Percentiles rank a stretch among this genome's conserved stretches.
These are phyloP conservation scores for Canna indica DNA, from an alignment of 176 grass and related monocot genomes.

Conservation along the genomic window DNA sequence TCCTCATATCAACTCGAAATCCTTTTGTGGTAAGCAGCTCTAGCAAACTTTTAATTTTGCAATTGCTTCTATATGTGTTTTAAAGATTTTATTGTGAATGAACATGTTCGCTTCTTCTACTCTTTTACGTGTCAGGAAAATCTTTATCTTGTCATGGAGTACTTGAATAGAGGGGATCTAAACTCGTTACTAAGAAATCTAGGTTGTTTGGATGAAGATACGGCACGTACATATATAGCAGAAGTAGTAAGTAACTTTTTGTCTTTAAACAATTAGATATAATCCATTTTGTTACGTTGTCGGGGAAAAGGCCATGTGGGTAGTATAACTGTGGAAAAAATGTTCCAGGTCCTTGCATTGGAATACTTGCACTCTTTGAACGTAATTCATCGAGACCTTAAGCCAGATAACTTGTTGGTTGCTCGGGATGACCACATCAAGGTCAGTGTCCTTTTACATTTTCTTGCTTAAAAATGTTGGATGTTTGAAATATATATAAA, in stretches of 20 bases:
- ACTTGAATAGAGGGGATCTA: no score
- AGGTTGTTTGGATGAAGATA: constrained; percentile 84
- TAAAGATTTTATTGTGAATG: constrained; percentile 24
- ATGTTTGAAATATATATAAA: no score
- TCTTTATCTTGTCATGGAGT: no score
- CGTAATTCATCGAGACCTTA: no score
- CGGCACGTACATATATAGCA: constrained; percentile 77
- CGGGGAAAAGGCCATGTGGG: neutral
- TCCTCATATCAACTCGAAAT: constrained; percentile 75
- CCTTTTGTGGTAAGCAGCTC: constrained; percentile 54
- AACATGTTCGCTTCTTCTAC: constrained; percentile 95
- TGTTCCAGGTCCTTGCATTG: constrained; percentile 64
- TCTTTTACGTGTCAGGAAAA: constrained; percentile 99
- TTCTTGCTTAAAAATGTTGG: no score
- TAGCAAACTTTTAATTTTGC: neutral
- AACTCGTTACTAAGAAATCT: constrained; percentile 87
- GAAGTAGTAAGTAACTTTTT: constrained; percentile 57
- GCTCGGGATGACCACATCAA: no score
- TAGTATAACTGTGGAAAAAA: constrained; percentile 13
- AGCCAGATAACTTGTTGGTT: no score
- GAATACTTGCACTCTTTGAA: no score
- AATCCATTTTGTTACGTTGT: neutral
- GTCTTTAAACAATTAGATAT: no score
- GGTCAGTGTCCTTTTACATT: no score
- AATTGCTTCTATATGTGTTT: neutral